These are phyloP conservation scores for Astrephomene gubernaculifera DNA, from an alignment of 139 green algal genomes.

Conservation along the genomic window DNA sequence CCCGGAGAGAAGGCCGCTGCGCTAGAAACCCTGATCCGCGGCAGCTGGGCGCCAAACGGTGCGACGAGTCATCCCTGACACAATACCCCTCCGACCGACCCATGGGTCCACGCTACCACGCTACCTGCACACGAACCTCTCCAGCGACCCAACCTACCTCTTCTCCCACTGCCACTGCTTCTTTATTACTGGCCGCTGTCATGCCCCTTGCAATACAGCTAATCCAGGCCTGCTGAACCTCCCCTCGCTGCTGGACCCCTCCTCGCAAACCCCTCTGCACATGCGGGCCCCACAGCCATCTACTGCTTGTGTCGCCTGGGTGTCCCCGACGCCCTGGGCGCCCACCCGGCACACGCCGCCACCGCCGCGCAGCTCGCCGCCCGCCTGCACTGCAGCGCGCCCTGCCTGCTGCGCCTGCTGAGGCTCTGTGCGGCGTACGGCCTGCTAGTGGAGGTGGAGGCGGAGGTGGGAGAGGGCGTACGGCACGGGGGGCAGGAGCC, in stretches of 20 bases:
- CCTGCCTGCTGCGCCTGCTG: slow-evolving; percentile 34
- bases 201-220: too few species aligned
- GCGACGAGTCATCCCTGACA: too few species aligned
- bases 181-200: too few species aligned
- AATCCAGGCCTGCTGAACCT: too few species aligned
- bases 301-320: slow-evolving; percentile 25
- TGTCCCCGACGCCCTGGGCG: slow-evolving; percentile 2
- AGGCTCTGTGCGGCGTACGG: slow-evolving; percentile 27
- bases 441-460: slow-evolving; percentile 13
- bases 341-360: neutral
- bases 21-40: slow-evolving; percentile 23
- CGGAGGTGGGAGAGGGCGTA: too few species aligned
- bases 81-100: too few species aligned
- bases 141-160: too few species aligned
- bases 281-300: neutral
- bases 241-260: neutral
- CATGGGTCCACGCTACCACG: too few species aligned
- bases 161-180: too few species aligned
- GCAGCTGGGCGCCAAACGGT: slow-evolving; percentile 37
- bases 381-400: neutral
- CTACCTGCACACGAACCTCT: too few species aligned
- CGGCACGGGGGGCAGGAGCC: too few species aligned
- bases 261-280: neutral
- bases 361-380: neutral
- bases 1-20: neutral